Evolutionary conservation across 2,329 filamentous ascomycete genomes (phyloP), one percentile per base, ranked within the genome.

Genomic region (Fusarium protoensiforme): DNA sequence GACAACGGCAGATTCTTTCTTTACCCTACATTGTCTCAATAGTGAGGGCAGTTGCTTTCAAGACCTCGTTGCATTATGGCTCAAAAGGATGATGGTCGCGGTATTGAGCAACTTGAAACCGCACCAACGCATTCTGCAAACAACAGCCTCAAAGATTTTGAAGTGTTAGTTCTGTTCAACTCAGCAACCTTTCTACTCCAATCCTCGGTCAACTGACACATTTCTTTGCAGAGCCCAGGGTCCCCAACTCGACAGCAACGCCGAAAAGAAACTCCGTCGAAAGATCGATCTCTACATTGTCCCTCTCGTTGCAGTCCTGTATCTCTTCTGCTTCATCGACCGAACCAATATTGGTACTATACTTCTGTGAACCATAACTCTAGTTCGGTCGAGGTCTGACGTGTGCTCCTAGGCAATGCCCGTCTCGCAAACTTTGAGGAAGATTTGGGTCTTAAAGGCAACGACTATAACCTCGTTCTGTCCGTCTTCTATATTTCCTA

Each of bases 401-500:
- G 16, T 36, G 33, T 31, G 11, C 27, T 7, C 48, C 24, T 24
- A 67, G 65, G 65, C n/a, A 67, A 91, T 78, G 89, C 89, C 3
- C 86, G 84, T 68, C 78, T 91, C 7, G 89, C 88, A 3, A 88
- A 88, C 0, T 81, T 91, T 10, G 86, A 89, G 61, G 84, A 83
- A 36, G 89, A 91, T 41, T 82, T 92, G 3, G 73, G 81, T 0
- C 78, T 92, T 53, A 81, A 77, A 18, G 85, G 86, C n/a, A 88
- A 90, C 71, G 89, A 91, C 70, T 92, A 91, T 82, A 92, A 92
- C 70, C 80, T 81, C 16, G 84, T 91, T 0, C 83, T 92, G 1
- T 89, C 88, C 4, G 76, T 89, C 59, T 92, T 92, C 79, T 92
- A 91, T 76, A 84, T 92, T 73, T 86, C 86, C 3, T 92, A 92